phyloP scores from a whole-genome alignment of 768 basidiomycete species.

The Royoungia palumana region DNA sequence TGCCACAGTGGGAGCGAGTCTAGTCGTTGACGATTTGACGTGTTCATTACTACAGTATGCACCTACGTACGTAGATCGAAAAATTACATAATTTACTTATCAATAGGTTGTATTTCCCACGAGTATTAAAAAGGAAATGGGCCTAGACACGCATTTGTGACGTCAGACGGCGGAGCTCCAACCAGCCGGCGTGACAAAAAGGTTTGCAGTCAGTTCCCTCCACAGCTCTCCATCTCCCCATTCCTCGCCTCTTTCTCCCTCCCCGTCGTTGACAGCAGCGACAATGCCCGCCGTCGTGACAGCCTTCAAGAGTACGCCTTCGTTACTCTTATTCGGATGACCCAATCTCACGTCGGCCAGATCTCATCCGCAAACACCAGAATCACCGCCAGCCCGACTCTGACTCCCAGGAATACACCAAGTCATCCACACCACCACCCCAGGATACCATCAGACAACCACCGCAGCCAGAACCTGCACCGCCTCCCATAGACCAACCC shows the following conservation, averaged over 20 bases:
- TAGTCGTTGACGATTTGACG: no score
- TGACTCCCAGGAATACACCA: slow-evolving; percentile 27
- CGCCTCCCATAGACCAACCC: slow-evolving; percentile 35
- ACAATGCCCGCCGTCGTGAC: slow-evolving; percentile 75
- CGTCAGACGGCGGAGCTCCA: slow-evolving; percentile 36
- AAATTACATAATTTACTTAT: neutral
- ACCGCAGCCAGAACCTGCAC: slow-evolving; percentile 36
- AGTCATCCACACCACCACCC: slow-evolving; percentile 3
- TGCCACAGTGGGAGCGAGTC: slow-evolving; percentile 34
- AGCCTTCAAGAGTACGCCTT: slow-evolving; percentile 77
- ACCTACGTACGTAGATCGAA: neutral
- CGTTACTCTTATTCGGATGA: slow-evolving; percentile 1
- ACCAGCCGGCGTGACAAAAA: slow-evolving; percentile 30
- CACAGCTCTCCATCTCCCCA: neutral
- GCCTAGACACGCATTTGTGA: slow-evolving; percentile 19
- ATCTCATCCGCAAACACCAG: slow-evolving; percentile 76
- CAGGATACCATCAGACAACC: slow-evolving; percentile 33
- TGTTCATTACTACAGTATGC: slow-evolving; percentile 1
- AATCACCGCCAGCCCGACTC: slow-evolving; percentile 47
- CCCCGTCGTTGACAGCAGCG: slow-evolving; percentile 5
- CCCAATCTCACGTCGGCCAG: slow-evolving; percentile 35
- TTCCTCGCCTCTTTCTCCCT: neutral
- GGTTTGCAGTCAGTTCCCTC: slow-evolving; percentile 15
- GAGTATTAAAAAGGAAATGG: slow-evolving; percentile 9
- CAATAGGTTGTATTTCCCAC: neutral